Evolutionary conservation across 2,329 filamentous ascomycete species (phyloP), one percentile per base, ranked within the genome.

Genomic region (Stachybotrys echinatus): DNA sequence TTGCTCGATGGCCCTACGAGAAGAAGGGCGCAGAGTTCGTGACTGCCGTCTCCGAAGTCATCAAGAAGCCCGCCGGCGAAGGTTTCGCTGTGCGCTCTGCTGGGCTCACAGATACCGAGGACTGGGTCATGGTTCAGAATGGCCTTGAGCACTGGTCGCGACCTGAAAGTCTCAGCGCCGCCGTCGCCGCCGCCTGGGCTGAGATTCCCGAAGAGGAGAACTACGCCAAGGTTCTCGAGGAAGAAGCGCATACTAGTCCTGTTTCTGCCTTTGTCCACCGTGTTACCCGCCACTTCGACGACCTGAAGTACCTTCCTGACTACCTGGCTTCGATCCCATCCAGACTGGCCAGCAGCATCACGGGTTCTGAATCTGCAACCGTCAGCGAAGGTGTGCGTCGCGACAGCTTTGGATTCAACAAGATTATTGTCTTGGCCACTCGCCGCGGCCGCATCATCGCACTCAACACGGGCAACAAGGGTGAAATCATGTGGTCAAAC

Each of bases 351-450:
- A 79, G 79, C 53, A 85, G 82, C 55, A 73, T 89, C 17, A 63
- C 85, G 8, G 81, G 83, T 27, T 79, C 80, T 1, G 75, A 79
- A 8, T 71, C 75, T 17, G 61, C 68, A 1, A 68, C 63, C 12
- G 68, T 69, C 20, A 65, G 66, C 19, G 66, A 73, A 23, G 74
- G 74, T 6, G 72, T 86, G n/a, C 71, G 74, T 18, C 77, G 83
- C 17, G 88, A 94, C 60, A 82, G 77, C 38, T 97, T 97, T 65
- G 92, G 92, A 5, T 92, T 96, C 69, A 86, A 89, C 66, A 95
- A 96, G 69, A 73, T 92, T 27, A 80, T 92, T 6, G 75, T 96
- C 50, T 74, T 96, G 47, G 91, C 87, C 6, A 96, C 92, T 2
- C 78, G 82, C 49, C 85, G 84, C 50, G 92, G 92, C 14, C 85